A percentile compares a stretch with the other conserved stretches of the same genome.
These are phyloP conservation scores for Pachyrhizus erosus DNA, from an alignment of 306 rosid genomes.

Conservation along the genomic window DNA sequence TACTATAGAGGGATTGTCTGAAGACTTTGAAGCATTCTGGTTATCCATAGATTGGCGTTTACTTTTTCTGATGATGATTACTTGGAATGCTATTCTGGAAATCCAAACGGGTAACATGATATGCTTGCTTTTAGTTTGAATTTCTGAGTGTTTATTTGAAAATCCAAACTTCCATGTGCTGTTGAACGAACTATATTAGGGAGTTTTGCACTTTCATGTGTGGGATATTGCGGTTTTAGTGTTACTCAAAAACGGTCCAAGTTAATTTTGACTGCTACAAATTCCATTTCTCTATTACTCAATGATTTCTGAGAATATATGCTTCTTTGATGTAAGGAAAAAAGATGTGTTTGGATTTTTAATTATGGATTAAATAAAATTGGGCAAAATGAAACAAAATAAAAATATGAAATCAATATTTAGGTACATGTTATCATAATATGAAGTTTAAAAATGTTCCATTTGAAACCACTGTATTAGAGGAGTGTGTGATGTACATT, in stretches of 20 bases:
- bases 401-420: too few species aligned
- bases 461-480: too few species aligned
- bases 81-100: conserved; percentile 1
- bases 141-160: not conserved
- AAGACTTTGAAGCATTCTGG: conserved; percentile 5
- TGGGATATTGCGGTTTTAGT: not conserved
- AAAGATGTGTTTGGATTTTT: not conserved
- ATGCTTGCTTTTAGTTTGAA: not conserved
- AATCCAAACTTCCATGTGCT: not conserved
- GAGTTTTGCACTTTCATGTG: not conserved
- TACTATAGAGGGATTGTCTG: not conserved
- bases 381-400: too few species aligned
- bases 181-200: not conserved
- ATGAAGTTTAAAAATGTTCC: too few species aligned
- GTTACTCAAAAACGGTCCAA: not conserved
- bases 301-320: not conserved
- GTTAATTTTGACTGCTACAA: not conserved
- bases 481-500: not conserved
- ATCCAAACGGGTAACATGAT: not conserved
- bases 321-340: not conserved
- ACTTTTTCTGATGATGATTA: not conserved
- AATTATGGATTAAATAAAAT: not conserved
- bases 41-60: not conserved
- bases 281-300: not conserved
- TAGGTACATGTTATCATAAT: too few species aligned